Conservation (phyloP, 2,329 filamentous ascomycete species). For the Aurifilum marmelostoma region DNA sequence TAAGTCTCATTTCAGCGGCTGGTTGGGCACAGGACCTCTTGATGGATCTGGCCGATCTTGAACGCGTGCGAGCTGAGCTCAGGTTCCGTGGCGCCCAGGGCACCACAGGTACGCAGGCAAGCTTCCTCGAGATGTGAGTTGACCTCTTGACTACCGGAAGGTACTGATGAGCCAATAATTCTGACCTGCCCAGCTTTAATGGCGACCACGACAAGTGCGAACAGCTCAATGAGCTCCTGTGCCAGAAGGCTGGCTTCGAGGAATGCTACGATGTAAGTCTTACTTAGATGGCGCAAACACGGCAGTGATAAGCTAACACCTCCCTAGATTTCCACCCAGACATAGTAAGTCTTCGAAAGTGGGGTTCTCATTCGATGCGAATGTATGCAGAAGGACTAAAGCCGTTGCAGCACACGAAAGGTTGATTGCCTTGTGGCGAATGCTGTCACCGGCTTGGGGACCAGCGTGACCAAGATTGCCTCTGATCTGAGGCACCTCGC, state of each 20-base stretch:
- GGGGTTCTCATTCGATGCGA: neutral
- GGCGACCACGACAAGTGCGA: slow-evolving; percentile 55
- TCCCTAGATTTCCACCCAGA: slow-evolving; percentile 62
- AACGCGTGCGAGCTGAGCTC: slow-evolving; percentile 68
- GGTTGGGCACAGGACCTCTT: slow-evolving; percentile 76
- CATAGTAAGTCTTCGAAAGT: slow-evolving; percentile 37
- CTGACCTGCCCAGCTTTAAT: slow-evolving; percentile 53
- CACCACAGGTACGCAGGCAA: slow-evolving; percentile 79
- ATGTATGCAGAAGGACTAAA: neutral
- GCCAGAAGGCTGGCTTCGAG: slow-evolving; percentile 58
- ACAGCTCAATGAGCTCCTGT: slow-evolving; percentile 58
- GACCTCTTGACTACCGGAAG: slow-evolving; percentile 61
- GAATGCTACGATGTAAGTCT: slow-evolving; percentile 43
- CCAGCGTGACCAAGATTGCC: slow-evolving; percentile 76
- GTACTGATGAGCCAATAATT: slow-evolving; percentile 52
- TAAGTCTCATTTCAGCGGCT: slow-evolving; percentile 2
- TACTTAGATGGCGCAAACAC: neutral
- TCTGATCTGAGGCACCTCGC: slow-evolving; percentile 76
- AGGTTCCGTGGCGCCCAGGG: slow-evolving; percentile 72
- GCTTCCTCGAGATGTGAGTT: slow-evolving; percentile 49
- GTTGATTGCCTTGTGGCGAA: slow-evolving; percentile 82
- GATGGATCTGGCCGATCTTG: slow-evolving; percentile 75
- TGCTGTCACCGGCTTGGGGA: slow-evolving; percentile 76
- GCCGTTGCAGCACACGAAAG: slow-evolving; percentile 62
- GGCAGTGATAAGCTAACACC: neutral